Conservation (phyloP, 495 filamentous ascomycete genomes). For the Penicillium silybi region DNA sequence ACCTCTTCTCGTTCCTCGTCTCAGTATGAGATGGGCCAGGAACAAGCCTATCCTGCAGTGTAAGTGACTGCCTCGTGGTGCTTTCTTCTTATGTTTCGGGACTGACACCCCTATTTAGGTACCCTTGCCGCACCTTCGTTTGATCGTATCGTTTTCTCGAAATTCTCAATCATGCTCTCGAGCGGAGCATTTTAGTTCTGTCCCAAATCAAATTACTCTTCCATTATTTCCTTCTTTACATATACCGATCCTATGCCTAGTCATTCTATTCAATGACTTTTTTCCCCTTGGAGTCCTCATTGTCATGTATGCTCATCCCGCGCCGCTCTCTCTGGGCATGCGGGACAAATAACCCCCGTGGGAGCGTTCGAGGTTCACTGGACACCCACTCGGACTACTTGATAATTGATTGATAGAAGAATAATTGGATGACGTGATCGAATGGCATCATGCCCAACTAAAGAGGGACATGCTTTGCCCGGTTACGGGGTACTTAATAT, state of each 20-base stretch:
- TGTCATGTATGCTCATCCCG: too few species aligned
- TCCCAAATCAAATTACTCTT: neutral
- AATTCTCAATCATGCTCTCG: neutral
- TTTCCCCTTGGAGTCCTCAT: too few species aligned
- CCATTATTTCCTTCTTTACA: neutral
- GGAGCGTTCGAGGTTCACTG: too few species aligned
- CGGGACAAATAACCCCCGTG: neutral
- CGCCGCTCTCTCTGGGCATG: neutral
- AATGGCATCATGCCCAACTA: neutral
- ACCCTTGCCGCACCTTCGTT: constrained; percentile 52
- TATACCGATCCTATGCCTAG: neutral
- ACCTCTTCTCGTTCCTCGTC: constrained; percentile 17
- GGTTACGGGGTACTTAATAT: neutral
- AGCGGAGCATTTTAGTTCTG: neutral
- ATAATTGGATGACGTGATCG: neutral
- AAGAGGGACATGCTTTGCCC: neutral
- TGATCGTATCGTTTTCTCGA: constrained; percentile 23
- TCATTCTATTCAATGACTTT: neutral
- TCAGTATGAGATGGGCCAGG: constrained; percentile 42
- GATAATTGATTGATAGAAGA: neutral
- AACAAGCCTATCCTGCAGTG: constrained; percentile 50
- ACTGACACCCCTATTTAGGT: constrained; percentile 26
- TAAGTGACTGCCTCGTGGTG: constrained; percentile 24
- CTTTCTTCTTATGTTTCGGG: neutral
- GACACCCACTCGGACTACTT: neutral